Evolutionary conservation across 2,329 filamentous ascomycete genomes (phyloP).

Genomic region (Penicillium concentricum): DNA sequence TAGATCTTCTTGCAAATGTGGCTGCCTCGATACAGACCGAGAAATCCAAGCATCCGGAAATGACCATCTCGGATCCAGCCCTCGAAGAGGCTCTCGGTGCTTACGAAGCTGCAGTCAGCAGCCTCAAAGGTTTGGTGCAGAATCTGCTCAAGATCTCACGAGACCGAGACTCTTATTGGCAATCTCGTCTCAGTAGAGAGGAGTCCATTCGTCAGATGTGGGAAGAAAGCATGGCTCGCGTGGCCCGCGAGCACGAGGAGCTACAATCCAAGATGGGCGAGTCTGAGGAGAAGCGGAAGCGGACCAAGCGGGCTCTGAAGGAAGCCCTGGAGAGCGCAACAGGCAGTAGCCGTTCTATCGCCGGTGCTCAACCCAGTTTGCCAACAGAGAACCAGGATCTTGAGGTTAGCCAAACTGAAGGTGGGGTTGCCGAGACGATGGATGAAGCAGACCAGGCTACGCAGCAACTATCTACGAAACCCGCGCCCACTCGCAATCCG

Average conservation of each 20-base stretch:
- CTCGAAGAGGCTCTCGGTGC: conserved; percentile 75
- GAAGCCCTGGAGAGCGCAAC: conserved; percentile 70
- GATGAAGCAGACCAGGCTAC: conserved; percentile 14
- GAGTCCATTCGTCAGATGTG: conserved; percentile 90
- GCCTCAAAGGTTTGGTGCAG: conserved; percentile 77
- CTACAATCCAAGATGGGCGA: conserved; percentile 84
- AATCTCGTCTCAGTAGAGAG: conserved; percentile 88
- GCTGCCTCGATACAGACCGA: conserved; percentile 77
- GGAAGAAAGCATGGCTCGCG: conserved; percentile 98
- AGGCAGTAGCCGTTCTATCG: conserved; percentile 39
- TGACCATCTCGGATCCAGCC: conserved; percentile 72
- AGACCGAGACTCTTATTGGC: conserved; percentile 95
- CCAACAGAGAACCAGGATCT: conserved; percentile 20
- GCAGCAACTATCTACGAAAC: conserved; percentile 6
- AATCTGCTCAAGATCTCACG: conserved; percentile 89
- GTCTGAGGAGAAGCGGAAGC: conserved; percentile 83
- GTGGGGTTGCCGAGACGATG: conserved; percentile 10
- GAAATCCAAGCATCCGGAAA: conserved; percentile 65
- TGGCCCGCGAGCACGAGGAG: conserved; percentile 91
- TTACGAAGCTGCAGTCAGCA: conserved; percentile 86
- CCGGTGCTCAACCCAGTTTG: conserved; percentile 28
- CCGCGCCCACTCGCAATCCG: conserved; percentile 57
- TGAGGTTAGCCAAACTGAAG: conserved; percentile 39
- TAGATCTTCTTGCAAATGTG: conserved; percentile 85
- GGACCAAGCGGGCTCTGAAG: conserved; percentile 83